phyloP scores from a whole-genome alignment of 2,329 filamentous ascomycete species.

The Diaporthe citri region DNA sequence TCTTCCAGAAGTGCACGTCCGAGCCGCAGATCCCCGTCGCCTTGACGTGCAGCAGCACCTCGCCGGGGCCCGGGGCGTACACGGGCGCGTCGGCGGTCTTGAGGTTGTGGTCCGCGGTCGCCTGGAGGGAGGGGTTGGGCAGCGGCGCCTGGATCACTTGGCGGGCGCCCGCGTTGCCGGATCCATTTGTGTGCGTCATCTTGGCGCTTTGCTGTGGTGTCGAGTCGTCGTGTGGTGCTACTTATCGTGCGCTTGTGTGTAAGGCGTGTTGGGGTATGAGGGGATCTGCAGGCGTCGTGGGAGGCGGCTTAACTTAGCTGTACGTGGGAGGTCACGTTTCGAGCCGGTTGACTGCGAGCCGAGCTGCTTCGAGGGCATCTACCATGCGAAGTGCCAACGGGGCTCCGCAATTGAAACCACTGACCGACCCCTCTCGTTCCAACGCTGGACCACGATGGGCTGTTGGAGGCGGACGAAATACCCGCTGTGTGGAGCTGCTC shows the following conservation, averaged over 20 bases:
- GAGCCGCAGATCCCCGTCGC: slow-evolving; percentile 76
- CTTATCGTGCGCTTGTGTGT: background rate
- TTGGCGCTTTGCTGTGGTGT: background rate
- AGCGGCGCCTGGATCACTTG: slow-evolving; percentile 41
- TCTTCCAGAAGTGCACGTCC: slow-evolving; percentile 78
- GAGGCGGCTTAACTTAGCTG: background rate
- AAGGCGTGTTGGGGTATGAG: background rate
- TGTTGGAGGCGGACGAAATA: background rate
- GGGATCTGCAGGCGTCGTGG: background rate
- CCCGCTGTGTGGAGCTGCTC: slow-evolving; percentile 12
- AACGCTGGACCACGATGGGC: slow-evolving; percentile 11
- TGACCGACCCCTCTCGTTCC: slow-evolving; percentile 10
- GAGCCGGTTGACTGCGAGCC: background rate
- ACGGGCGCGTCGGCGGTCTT: slow-evolving; percentile 70
- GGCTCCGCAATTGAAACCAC: slow-evolving; percentile 16
- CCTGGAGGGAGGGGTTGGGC: slow-evolving; percentile 68
- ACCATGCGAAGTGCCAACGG: slow-evolving; percentile 11
- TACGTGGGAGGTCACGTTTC: background rate
- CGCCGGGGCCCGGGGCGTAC: slow-evolving; percentile 63
- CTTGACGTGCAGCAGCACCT: slow-evolving; percentile 72
- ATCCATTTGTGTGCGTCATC: background rate
- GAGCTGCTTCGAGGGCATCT: background rate
- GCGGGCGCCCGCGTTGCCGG: slow-evolving; percentile 41
- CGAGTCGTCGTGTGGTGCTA: background rate
- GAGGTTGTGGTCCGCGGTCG: slow-evolving; percentile 71